phyloP scores from a whole-genome alignment of 2,329 filamentous ascomycete species.

The Verticillium zaregamsianum region DNA sequence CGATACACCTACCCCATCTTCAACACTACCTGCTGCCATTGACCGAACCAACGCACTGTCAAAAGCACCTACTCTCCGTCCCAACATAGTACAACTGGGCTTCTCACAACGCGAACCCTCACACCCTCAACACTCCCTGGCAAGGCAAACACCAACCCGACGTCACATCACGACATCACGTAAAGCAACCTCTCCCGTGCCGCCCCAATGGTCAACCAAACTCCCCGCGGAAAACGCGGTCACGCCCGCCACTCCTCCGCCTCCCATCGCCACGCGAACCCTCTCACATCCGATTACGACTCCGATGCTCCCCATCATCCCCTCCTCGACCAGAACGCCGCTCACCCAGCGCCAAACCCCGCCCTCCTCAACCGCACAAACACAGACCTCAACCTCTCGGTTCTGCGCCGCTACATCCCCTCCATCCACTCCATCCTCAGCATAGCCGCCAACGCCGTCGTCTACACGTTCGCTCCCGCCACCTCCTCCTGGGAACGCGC shows the following conservation, averaged over 20 bases:
- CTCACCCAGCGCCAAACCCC: conserved; percentile 38
- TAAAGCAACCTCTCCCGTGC: neutral
- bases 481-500: conserved; percentile 77
- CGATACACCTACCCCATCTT: neutral
- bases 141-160: neutral
- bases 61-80: no score
- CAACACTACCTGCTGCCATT: no score
- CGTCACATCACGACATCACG: neutral
- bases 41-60: no score
- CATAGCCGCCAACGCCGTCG: conserved; percentile 78
- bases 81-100: no score
- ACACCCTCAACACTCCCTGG: no score
- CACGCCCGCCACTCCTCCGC: conserved; percentile 38
- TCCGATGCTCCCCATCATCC: conserved; percentile 54
- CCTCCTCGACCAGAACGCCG: conserved; percentile 24
- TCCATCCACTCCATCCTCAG: conserved; percentile 69
- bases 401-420: conserved; percentile 77
- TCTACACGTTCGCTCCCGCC: conserved; percentile 72
- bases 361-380: conserved; percentile 64
- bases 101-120: no score
- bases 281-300: conserved; percentile 57
- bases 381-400: conserved; percentile 81
- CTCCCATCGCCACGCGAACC: conserved; percentile 28
- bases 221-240: conserved; percentile 30
- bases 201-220: conserved; percentile 20